A percentile compares a stretch with the other conserved stretches of the same genome.
Evolutionary conservation across 441 rosid species (phyloP).

Genomic region (Daphne laureola): DNA sequence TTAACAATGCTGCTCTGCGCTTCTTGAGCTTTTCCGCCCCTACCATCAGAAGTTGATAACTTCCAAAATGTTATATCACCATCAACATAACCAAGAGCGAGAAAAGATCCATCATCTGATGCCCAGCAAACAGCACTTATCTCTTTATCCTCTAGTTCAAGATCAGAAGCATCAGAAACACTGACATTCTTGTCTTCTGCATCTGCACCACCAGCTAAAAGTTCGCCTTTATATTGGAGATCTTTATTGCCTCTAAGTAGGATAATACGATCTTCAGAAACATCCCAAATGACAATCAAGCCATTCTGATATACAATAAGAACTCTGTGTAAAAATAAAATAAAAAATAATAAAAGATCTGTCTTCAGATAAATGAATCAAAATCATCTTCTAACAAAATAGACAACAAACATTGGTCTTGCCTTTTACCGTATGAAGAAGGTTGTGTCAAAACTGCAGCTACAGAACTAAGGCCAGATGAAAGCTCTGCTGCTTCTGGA

Average conservation of each 20-base stretch:
- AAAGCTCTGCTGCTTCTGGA: slow-evolving; percentile 47
- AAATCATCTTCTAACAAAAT: slow-evolving; percentile 9
- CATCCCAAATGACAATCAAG: slow-evolving; percentile 59
- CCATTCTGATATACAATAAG: slow-evolving; percentile 57
- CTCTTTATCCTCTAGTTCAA: slow-evolving; percentile 48
- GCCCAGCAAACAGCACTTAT: slow-evolving; percentile 71
- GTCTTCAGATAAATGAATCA: slow-evolving; percentile 4
- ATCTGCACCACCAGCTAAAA: slow-evolving; percentile 25
- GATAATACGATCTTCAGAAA: slow-evolving; percentile 42
- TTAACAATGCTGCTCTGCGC: slow-evolving; percentile 38
- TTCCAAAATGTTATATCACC: slow-evolving; percentile 65
- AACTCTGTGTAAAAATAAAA: slow-evolving; percentile 50
- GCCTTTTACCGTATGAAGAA: slow-evolving; percentile 45
- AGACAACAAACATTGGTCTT: slow-evolving; percentile 13
- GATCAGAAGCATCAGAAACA: slow-evolving; percentile 24
- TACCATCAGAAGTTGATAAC: slow-evolving; percentile 19
- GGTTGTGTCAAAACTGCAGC: slow-evolving; percentile 64
- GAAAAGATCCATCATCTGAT: slow-evolving; percentile 53
- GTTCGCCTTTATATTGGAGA: slow-evolving; percentile 34
- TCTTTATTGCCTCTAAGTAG: slow-evolving; percentile 44
- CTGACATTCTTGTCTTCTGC: slow-evolving; percentile 24
- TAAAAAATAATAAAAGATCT: background rate
- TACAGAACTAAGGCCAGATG: slow-evolving; percentile 41
- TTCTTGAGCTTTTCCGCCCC: slow-evolving; percentile 29
- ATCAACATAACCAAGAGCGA: slow-evolving; percentile 64